A percentile compares a stretch with the other conserved stretches of the same genome.
Evolutionary conservation across 495 filamentous ascomycete genomes (phyloP).

Genomic region (Wilcoxina mikolae): DNA sequence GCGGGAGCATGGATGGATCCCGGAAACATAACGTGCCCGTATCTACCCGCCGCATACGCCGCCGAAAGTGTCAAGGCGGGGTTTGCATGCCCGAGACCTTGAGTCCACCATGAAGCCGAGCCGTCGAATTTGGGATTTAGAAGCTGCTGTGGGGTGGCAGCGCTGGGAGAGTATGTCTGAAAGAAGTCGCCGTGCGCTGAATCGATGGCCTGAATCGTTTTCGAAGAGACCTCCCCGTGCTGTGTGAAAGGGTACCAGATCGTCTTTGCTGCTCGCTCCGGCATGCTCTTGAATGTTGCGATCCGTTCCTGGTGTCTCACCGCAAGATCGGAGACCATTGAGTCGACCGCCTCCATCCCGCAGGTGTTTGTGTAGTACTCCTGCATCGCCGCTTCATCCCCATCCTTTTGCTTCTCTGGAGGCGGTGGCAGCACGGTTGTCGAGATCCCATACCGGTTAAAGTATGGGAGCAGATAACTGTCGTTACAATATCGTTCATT

Average conservation of each 20-base stretch:
- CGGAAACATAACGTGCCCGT: slow-evolving; percentile 75
- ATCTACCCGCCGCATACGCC: slow-evolving; percentile 65
- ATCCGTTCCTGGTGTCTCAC: slow-evolving; percentile 39
- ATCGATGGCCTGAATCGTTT: slow-evolving; percentile 54
- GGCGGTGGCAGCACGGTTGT: slow-evolving; percentile 41
- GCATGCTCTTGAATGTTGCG: slow-evolving; percentile 43
- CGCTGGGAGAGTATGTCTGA: slow-evolving; percentile 37
- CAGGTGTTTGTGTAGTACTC: slow-evolving; percentile 44
- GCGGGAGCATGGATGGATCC: slow-evolving; percentile 58
- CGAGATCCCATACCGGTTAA: slow-evolving; percentile 42
- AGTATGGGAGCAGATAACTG: slow-evolving; percentile 48
- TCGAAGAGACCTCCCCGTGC: slow-evolving; percentile 43
- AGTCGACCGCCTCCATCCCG: slow-evolving; percentile 15
- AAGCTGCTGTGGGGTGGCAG: slow-evolving; percentile 15
- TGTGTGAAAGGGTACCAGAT: slow-evolving; percentile 81
- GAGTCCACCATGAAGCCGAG: slow-evolving; percentile 77
- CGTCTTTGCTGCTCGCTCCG: slow-evolving; percentile 37
- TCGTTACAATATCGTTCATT: slow-evolving; percentile 49
- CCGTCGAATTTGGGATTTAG: slow-evolving; percentile 56
- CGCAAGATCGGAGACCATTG: slow-evolving; percentile 36
- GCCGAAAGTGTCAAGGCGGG: slow-evolving; percentile 50
- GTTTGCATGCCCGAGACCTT: slow-evolving; percentile 64
- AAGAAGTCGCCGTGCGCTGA: slow-evolving; percentile 64
- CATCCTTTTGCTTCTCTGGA: slow-evolving; percentile 30
- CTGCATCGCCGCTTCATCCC: slow-evolving; percentile 41